Evolutionary conservation across 192 early-diverging fungal species (phyloP), one percentile per base, ranked within the genome.

Genomic region (Podila verticillata): DNA sequence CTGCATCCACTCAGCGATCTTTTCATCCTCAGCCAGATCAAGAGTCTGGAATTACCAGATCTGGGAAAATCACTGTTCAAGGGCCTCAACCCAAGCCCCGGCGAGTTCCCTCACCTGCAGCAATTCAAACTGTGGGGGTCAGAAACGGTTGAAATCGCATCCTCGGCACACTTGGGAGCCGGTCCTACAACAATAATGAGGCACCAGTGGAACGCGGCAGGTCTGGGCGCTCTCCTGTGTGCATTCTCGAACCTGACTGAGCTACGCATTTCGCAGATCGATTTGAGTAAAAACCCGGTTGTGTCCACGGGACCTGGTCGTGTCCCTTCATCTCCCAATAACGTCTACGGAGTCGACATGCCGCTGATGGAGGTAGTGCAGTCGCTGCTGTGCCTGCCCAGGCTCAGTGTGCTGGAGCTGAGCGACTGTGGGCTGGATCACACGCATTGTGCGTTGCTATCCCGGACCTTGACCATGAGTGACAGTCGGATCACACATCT

Each of bases 41-140:
- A 67, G 29, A 63, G 59, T 30, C 58, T 74, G 0, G 20, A 28
- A n/a, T 35, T 74, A 19, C 72, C 72, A 34, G 72, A 74, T 39
- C 65, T 74, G 17, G 60, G 48, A 6, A 56, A 39, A 5, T 22
- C 31, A 3, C 64, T 74, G 7, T 67, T 67, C 26, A 17, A 31
- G 0, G 26, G 26, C 22, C 12, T 62, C n/a, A 32, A 48, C 19
- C 72, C 72, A 26, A 63, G 28, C 34, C 58, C 58, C 6, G 60
- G 60, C 6, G 72, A 74, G 8, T 62, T 67, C 59, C 49, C 72
- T 29, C 48, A 66, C 54, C 47, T 74, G 10, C 57, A 47, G 20
- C 65, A 56, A 7, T 12, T 74, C 10, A 36, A 67, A 24, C 5
- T 74, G 0, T 74, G 72, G 72, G 72, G 65, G 4, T 74, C 72